phyloP scores from a whole-genome alignment of 768 basidiomycete species.

The Boletales sp. region DNA sequence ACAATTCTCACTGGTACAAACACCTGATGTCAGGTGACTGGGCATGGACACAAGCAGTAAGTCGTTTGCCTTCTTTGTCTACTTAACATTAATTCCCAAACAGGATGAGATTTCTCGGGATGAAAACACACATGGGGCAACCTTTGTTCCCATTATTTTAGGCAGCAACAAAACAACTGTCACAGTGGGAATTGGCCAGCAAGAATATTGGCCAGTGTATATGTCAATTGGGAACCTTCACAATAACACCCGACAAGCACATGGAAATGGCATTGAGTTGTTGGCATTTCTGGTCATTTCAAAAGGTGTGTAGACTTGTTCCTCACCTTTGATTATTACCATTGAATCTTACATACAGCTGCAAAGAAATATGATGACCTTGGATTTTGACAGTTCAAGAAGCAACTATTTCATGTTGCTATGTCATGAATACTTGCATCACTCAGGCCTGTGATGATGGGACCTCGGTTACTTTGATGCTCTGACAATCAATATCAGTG shows the following conservation, averaged over 20 bases:
- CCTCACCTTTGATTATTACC: constrained; percentile 5
- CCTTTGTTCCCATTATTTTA: constrained; percentile 13
- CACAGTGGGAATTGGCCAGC: constrained; percentile 10
- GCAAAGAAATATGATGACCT: constrained; percentile 6
- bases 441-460: constrained; percentile 22
- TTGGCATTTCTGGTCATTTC: constrained; percentile 28
- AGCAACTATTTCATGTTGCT: too few species aligned
- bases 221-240: constrained; percentile 15
- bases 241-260: constrained; percentile 9
- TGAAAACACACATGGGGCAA: constrained; percentile 11
- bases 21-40: constrained; percentile 2
- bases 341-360: not conserved
- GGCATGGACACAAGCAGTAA: constrained; percentile 7
- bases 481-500: constrained; percentile 19
- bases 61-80: not conserved
- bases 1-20: not conserved
- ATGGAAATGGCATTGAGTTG: constrained; percentile 8
- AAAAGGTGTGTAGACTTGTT: constrained; percentile 9
- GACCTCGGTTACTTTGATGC: constrained; percentile 21
- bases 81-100: not conserved
- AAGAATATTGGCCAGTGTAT: constrained; percentile 18
- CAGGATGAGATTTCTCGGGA: constrained; percentile 26
- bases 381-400: constrained; percentile 28
- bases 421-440: constrained; percentile 7
- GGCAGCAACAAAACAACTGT: constrained; percentile 19